Evolutionary conservation across 768 basidiomycete genomes (phyloP).

Genomic region (Suillus paluster): DNA sequence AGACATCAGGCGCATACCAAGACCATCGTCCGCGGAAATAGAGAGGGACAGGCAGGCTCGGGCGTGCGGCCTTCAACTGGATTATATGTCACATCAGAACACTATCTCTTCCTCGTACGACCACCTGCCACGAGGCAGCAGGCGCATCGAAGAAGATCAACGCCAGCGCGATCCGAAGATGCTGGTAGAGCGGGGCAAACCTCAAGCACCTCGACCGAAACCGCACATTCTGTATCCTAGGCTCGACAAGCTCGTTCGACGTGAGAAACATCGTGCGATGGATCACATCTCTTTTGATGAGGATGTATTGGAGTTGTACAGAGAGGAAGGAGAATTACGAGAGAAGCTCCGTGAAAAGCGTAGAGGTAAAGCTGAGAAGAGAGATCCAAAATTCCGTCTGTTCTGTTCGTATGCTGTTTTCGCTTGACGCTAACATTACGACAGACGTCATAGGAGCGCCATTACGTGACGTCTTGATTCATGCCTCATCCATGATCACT

Average conservation of each 20-base stretch:
- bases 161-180: background rate
- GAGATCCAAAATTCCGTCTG: conserved; percentile 31
- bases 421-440: background rate
- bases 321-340: conserved; percentile 23
- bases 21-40: conserved; percentile 30
- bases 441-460: conserved; percentile 43
- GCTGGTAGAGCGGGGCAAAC: conserved; percentile 11
- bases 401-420: background rate
- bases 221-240: conserved; percentile 28
- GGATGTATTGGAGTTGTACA: conserved; percentile 23
- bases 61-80: conserved; percentile 22
- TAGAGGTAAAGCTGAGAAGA: conserved; percentile 22
- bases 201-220: conserved; percentile 23
- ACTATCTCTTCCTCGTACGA: conserved; percentile 3
- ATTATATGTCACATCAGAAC: conserved; percentile 1
- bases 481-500: conserved; percentile 36
- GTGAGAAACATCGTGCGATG: conserved; percentile 25
- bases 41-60: conserved; percentile 33
- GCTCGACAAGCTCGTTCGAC: conserved; percentile 29
- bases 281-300: conserved; percentile 29
- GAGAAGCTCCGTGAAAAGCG: conserved; percentile 27
- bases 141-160: conserved; percentile 9
- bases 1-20: conserved; percentile 20
- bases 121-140: background rate
- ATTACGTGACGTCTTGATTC: conserved; percentile 37